phyloP scores from a whole-genome alignment of 1,139 yeast species.

The Saccharomyces hybrid region DNA sequence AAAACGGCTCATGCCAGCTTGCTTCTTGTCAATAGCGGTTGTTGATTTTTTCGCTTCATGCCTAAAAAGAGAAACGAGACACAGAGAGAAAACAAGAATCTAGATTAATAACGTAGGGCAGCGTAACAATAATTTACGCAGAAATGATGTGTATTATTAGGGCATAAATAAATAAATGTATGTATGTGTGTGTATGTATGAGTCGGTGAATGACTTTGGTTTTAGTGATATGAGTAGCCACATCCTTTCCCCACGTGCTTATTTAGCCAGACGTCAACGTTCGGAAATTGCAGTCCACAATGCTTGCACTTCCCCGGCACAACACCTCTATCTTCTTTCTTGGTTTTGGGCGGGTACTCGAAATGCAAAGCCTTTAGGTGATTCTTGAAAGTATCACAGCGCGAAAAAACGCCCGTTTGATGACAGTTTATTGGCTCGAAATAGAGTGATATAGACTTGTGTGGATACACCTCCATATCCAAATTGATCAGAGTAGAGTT shows the following conservation, averaged over 20 bases:
- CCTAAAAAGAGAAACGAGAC: background rate
- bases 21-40: background rate
- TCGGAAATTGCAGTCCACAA: slow-evolving; percentile 55
- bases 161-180: background rate
- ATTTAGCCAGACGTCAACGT: slow-evolving; percentile 72
- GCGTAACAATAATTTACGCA: background rate
- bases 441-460: slow-evolving; percentile 12
- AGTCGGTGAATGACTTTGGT: background rate
- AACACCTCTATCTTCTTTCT: slow-evolving; percentile 60
- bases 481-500: slow-evolving; percentile 23
- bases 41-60: background rate
- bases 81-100: background rate
- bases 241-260: slow-evolving; percentile 64
- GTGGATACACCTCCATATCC: slow-evolving; percentile 23
- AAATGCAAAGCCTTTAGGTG: slow-evolving; percentile 85
- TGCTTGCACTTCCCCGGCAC: slow-evolving; percentile 69
- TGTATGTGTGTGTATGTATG: slow-evolving; percentile 1
- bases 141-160: background rate
- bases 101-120: background rate
- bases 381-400: slow-evolving; percentile 88
- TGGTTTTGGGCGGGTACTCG: slow-evolving; percentile 77
- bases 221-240: slow-evolving; percentile 24
- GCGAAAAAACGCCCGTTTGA: slow-evolving; percentile 69
- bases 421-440: slow-evolving; percentile 44
- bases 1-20: background rate